phyloP scores from a whole-genome alignment of 257 asterid genomes.

The Solanum arcanum region DNA sequence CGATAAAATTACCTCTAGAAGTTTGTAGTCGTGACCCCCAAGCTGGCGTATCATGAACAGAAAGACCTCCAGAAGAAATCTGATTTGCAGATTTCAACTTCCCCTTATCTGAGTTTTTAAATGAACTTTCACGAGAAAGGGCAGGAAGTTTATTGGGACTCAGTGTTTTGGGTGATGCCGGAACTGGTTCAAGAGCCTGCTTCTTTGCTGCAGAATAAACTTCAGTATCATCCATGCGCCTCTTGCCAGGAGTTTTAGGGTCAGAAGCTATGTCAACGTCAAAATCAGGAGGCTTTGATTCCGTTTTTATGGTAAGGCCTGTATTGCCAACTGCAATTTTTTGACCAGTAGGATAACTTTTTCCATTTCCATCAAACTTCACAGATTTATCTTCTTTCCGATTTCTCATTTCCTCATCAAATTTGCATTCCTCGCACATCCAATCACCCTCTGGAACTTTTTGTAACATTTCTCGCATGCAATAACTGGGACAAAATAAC shows the following conservation, averaged over 20 bases:
- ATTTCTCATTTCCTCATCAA: conserved; percentile 28
- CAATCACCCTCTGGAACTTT: conserved; percentile 79
- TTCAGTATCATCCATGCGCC: conserved; percentile 58
- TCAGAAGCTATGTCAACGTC: conserved; percentile 3
- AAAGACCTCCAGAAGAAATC: conserved; percentile 23
- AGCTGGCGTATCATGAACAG: conserved; percentile 29
- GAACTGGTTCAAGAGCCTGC: conserved; percentile 38
- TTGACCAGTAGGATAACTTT: conserved; percentile 41
- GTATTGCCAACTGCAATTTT: conserved; percentile 35
- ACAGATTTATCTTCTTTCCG: conserved; percentile 32
- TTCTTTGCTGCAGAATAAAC: conserved; percentile 56
- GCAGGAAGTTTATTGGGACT: conserved; percentile 28
- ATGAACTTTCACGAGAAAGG: conserved; percentile 52
- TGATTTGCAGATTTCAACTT: conserved; percentile 31
- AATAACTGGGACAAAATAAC: conserved; percentile 49
- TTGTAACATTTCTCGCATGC: conserved; percentile 68
- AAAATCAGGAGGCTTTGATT: conserved; percentile 24
- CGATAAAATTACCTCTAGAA: conserved; percentile 35
- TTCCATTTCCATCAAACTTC: conserved; percentile 34
- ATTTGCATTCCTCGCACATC: conserved; percentile 90
- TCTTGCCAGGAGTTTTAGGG: conserved; percentile 38
- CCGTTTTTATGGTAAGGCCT: conserved; percentile 3
- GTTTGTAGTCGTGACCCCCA: conserved; percentile 31
- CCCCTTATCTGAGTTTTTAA: conserved; percentile 43
- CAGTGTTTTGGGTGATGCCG: conserved; percentile 35